Base-by-base conservation (phyloP, 2,329 filamentous ascomycete genomes). In the Colletotrichum agaves region DNA sequence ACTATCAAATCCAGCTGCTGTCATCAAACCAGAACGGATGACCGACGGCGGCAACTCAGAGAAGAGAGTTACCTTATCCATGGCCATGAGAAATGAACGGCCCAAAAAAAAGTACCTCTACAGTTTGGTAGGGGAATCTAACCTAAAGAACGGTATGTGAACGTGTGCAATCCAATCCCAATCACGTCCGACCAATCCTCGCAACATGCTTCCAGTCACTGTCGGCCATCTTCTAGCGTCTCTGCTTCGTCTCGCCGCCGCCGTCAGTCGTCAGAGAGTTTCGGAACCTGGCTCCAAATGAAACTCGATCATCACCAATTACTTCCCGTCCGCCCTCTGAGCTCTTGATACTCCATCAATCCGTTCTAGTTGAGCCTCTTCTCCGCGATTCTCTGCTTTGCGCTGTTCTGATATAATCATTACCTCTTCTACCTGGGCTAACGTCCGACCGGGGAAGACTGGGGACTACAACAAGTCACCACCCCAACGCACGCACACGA, bases 221-320 rank as follows among this genome's bases (percentile, higher is more conserved):
- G 27, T 58, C 44, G 23, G 55, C 50, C 44, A 58, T 63, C 50
- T n/a, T 19, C 39, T 19, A 15, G n/a, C 21, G 37, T 35, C 46
- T 21, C 39, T 15, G 21, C 46, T 17, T 31, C 46, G 46, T 61
- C 27, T 7, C 27, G 27, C 27, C 27, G 27, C 7, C 27, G 27
- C 7, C 27, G 27, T 27, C 27, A n/a, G 23, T 27, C 31, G 17
- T 35, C 27, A 59, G 61, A 66, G 55, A 61, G 62, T 67, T 69
- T 69, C 62, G 62, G 55, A 61, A 59, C 44, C 47, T 66, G 55
- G 47, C 53, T 57, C n/a, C 15, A 69, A 69, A 56, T 61, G 65
- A 67, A 69, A 69, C 62, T 50, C 39, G 33, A 35, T 58, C 50
- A 49, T 61, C 55, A 17, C 41, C 46, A 57, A 15, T 15, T 52